Evolutionary conservation across 2,329 filamentous ascomycete genomes (phyloP), one percentile per base, ranked within the genome.

Genomic region (Bisporella sp.): DNA sequence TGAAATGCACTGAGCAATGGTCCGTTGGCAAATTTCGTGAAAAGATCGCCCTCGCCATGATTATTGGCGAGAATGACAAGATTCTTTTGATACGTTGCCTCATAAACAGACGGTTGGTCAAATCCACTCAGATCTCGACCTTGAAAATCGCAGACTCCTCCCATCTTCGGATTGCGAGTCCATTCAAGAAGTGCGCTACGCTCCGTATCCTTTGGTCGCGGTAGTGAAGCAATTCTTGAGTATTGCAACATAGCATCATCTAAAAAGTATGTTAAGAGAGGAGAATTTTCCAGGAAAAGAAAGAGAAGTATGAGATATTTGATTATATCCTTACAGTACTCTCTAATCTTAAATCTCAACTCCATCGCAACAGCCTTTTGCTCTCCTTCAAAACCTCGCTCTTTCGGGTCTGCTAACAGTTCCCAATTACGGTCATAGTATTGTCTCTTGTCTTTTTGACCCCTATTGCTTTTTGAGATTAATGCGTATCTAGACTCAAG

Each of bases 311-410:
- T 49, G 43, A 39, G 49, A 45, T 21, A 54, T 51, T 42, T 54
- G 45, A n/a, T 47, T 47, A 32, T 53, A 54, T 33, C 47, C 49
- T 28, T 41, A 56, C 54, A 54, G 41, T 56, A 56, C 35, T 56
- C 52, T 50, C 44, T 40, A 28, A 56, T 30, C 40, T 54, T 54
- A 12, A 7, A 13, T 33, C 54, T 49, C 11, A 45, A 52, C 9
- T 31, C 47, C 28, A 56, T 11, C 2, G 54, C 52, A 12, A 56
- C 6, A 6, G 33, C 21, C 52, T 47, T 52, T 33, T 56, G 54
- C 49, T 54, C 49, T n/a, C 48, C 48, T 5, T 46, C 52, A 50
- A 43, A 48, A 6, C 35, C 43, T 13, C 48, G 33, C 33, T 56
- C 29, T 5, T 44, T 2, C 6, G 54, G 51, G 13, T n/a, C 46